Percentiles rank a stretch among this genome's conserved stretches.
Evolutionary conservation across 192 early-diverging fungal genomes (phyloP).

Genomic region (Backusella westeae): DNA sequence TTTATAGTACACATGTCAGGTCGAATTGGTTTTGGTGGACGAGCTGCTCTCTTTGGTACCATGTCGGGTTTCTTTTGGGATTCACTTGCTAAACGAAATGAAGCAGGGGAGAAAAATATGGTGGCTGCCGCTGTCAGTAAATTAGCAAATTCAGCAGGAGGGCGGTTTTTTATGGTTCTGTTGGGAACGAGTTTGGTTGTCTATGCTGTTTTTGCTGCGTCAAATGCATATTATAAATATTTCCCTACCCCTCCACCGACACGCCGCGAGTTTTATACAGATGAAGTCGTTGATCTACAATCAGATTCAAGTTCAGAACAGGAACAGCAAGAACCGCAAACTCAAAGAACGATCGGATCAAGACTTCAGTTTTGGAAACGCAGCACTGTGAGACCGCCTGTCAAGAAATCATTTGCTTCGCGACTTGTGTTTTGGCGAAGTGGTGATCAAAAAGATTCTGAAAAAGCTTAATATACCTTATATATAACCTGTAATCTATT

Average conservation of each 20-base stretch:
- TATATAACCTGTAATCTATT: neutral
- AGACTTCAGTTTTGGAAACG: neutral
- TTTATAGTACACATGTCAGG: constrained; percentile 33
- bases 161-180: constrained; percentile 28
- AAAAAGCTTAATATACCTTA: neutral
- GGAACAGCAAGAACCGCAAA: neutral
- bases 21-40: constrained; percentile 42
- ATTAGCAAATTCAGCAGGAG: constrained; percentile 24
- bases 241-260: constrained; percentile 37
- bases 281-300: neutral
- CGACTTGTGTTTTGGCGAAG: neutral
- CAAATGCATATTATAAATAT: constrained; percentile 37
- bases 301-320: neutral
- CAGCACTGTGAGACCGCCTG: neutral
- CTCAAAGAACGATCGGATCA: neutral
- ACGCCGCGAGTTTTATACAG: neutral
- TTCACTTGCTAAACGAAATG: constrained; percentile 17
- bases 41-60: constrained; percentile 44
- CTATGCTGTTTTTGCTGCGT: constrained; percentile 35
- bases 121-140: constrained; percentile 30
- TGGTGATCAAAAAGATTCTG: neutral
- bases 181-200: constrained; percentile 31
- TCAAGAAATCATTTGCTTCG: neutral
- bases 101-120: constrained; percentile 25
- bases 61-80: constrained; percentile 38